Base-by-base conservation (phyloP, 345 rosid genomes). In the Brassica nigra region DNA sequence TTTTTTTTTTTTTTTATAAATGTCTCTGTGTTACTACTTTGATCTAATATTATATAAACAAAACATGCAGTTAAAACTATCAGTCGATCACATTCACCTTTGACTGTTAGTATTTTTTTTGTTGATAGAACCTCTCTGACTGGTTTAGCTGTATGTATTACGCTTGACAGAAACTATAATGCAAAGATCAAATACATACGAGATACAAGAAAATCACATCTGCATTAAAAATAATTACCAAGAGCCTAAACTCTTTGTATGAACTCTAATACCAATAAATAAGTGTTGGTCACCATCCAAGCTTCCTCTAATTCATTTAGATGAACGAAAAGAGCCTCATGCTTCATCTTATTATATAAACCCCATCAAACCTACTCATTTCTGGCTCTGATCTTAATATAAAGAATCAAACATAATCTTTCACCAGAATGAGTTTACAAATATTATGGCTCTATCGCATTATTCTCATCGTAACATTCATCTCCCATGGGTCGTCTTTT, bases 261-360 rank as follows among this genome's bases (percentile, higher is more conserved):
- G 81, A 67, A 73, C 8, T 36, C 20, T 52, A 68, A 0, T 66
- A 58, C 68, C 11, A 68, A 63, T 63, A 78, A 78, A 74, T 78
- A 63, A 18, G 80, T 65, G 85, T 78, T 62, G 85, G 78, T 82
- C 76, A 82, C 85, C 75, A 82, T 37, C 74, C 77, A 73, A 61
- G 67, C 74, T 69, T 71, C 39, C 54, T 55, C 39, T 66, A 58
- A 11, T 42, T 42, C 52, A 52, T 74, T 78, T 63, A 76, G 77
- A 73, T 37, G 59, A 80, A 72, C 75, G 78, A 49, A 74, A 80
- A 74, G 83, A 80, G 71, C n/a, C 68, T 76, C 54, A 70, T 39
- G 65, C 76, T 70, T 70, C 63, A 39, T 75, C 76, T 54, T 80
- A 76, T 70, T 82, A 73, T 82, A 82, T 67, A 82, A 82, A 73